These are phyloP conservation scores for Alternaria gaisen DNA, from an alignment of 2,329 filamentous ascomycete genomes.

Conservation along the genomic window DNA sequence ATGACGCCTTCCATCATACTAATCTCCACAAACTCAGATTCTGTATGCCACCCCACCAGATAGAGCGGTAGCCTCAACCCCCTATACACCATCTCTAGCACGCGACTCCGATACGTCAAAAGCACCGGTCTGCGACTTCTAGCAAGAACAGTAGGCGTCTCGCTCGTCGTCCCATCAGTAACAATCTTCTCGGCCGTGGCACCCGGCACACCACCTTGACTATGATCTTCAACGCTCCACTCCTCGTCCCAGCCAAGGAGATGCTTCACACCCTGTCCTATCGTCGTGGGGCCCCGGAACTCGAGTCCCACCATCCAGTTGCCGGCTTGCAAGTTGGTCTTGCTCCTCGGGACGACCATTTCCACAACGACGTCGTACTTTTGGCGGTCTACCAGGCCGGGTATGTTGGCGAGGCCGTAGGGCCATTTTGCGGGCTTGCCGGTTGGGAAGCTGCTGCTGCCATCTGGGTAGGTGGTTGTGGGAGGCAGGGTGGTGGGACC, in stretches of 20 bases:
- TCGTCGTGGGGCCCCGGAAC: constrained; percentile 60
- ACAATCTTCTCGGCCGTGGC: constrained; percentile 17
- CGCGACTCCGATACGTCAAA: constrained; percentile 75
- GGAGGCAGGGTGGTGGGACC: constrained; percentile 8
- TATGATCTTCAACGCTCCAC: constrained; percentile 39
- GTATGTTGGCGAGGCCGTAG: constrained; percentile 61
- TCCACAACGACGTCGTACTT: constrained; percentile 84
- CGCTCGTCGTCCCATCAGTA: constrained; percentile 4
- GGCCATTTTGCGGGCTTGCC: constrained; percentile 48
- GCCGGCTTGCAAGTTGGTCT: constrained; percentile 76
- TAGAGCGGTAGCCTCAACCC: constrained; percentile 68
- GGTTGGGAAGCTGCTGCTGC: constrained; percentile 2
- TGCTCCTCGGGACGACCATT: constrained; percentile 80
- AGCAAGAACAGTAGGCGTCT: constrained; percentile 45
- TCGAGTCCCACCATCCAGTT: constrained; percentile 94
- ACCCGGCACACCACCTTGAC: constrained; percentile 21
- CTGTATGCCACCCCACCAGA: constrained; percentile 70
- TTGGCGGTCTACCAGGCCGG: constrained; percentile 66
- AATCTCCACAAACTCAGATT: constrained; percentile 71
- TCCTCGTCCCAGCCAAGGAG: constrained; percentile 45
- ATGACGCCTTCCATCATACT: constrained; percentile 76
- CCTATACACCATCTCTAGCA: constrained; percentile 40
- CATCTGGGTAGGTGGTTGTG: constrained; percentile 14
- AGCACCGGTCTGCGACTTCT: constrained; percentile 76
- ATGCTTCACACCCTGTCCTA: constrained; percentile 22